Conservation (phyloP, 495 filamentous ascomycete species). For the Amorphotheca resinae region DNA sequence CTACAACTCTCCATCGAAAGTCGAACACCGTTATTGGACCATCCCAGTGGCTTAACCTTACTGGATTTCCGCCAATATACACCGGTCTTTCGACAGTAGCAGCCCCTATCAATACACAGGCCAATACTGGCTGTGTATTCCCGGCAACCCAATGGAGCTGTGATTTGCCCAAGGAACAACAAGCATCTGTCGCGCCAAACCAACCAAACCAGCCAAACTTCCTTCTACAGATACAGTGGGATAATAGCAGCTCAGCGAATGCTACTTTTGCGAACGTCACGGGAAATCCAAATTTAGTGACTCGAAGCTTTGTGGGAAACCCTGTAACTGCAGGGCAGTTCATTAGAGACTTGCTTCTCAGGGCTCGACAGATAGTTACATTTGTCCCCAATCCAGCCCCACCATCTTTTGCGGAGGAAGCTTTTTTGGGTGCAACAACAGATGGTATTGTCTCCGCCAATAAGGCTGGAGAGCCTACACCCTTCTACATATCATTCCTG, state of each 20-base stretch:
- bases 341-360: slow-evolving; percentile 20
- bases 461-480: slow-evolving; percentile 53
- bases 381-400: slow-evolving; percentile 49
- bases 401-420: slow-evolving; percentile 54
- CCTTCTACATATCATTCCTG: slow-evolving; percentile 51
- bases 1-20: slow-evolving; percentile 44
- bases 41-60: slow-evolving; percentile 68
- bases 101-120: slow-evolving; percentile 43
- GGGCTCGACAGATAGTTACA: slow-evolving; percentile 18
- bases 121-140: slow-evolving; percentile 51
- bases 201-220: slow-evolving; percentile 59
- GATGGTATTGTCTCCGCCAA: slow-evolving; percentile 49
- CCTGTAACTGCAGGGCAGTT: slow-evolving; percentile 25
- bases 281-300: slow-evolving; percentile 12
- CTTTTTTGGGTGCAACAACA: slow-evolving; percentile 73
- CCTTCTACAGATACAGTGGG: slow-evolving; percentile 64
- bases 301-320: slow-evolving; percentile 17
- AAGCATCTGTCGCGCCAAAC: slow-evolving; percentile 46
- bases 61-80: slow-evolving; percentile 73
- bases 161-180: slow-evolving; percentile 61
- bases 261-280: slow-evolving; percentile 19
- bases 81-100: slow-evolving; percentile 69
- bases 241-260: slow-evolving; percentile 48
- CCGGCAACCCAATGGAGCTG: slow-evolving; percentile 73
- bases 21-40: slow-evolving; percentile 23